A percentile compares a stretch with the other conserved stretches of the same genome.
phyloP scores from a whole-genome alignment of 805 yeast genomes.

The Saturnispora bothae region DNA sequence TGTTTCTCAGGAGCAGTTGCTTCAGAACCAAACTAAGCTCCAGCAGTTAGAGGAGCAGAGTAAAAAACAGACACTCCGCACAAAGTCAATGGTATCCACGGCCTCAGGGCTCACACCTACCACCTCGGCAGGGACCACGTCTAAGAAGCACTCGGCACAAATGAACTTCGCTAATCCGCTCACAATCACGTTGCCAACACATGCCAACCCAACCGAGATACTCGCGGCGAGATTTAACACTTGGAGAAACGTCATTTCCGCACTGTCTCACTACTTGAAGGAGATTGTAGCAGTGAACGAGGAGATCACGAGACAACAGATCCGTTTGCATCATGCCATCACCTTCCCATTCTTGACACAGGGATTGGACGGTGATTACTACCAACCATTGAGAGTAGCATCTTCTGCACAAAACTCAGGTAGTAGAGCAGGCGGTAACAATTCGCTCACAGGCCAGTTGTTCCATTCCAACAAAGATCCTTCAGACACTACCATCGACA shows the following conservation, averaged over 20 bases:
- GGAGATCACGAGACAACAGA: conserved; percentile 75
- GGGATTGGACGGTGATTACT: conserved; percentile 30
- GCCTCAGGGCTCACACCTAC: too few species aligned
- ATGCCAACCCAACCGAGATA: conserved; percentile 75
- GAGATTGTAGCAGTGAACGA: conserved; percentile 82
- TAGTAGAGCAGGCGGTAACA: conserved; percentile 2
- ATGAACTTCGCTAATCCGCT: conserved; percentile 38
- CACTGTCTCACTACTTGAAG: conserved; percentile 61
- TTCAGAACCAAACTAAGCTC: conserved; percentile 36
- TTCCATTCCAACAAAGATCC: conserved; percentile 11
- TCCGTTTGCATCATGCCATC: conserved; percentile 72
- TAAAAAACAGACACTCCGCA: conserved; percentile 34
- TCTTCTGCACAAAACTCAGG: conserved; percentile 7
- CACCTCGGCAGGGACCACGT: conserved; percentile 27
- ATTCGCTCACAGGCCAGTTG: conserved; percentile 8
- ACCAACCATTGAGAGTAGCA: conserved; percentile 27
- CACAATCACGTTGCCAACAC: conserved; percentile 40
- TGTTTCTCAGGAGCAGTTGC: conserved; percentile 35
- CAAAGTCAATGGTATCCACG: conserved; percentile 27
- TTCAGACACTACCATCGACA: conserved; percentile 3
- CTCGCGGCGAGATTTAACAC: conserved; percentile 75
- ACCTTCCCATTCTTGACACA: conserved; percentile 40
- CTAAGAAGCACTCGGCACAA: conserved; percentile 29
- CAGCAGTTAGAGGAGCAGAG: conserved; percentile 35
- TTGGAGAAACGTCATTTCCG: conserved; percentile 74